phyloP scores from a whole-genome alignment of 306 rosid genomes.

The Quercus alba region DNA sequence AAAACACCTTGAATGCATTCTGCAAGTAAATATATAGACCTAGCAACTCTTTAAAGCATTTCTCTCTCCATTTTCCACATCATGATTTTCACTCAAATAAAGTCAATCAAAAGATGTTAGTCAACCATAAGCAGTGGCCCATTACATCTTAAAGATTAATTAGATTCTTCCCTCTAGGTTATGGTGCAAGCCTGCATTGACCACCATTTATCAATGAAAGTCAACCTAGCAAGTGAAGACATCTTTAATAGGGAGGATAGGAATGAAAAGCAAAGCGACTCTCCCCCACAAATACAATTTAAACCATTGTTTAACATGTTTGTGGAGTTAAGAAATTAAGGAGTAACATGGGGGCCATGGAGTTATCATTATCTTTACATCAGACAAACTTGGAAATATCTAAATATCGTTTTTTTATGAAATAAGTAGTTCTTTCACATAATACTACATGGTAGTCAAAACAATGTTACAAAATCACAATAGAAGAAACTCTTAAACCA shows the following conservation, averaged over 20 bases:
- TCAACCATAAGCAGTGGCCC: not conserved
- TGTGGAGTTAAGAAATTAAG: not conserved
- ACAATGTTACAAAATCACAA: too few relatives aligned
- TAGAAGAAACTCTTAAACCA: too few relatives aligned
- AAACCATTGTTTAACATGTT: not conserved
- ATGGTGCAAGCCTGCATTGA: not conserved
- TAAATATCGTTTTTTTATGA: too few relatives aligned
- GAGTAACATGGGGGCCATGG: slow-evolving; percentile 25
- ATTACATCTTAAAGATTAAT: not conserved
- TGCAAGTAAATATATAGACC: not conserved
- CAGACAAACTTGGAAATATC: too few relatives aligned
- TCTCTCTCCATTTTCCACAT: not conserved
- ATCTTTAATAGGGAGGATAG: not conserved
- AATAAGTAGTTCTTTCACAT: too few relatives aligned
- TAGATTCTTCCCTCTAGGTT: not conserved
- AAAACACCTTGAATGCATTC: too few relatives aligned
- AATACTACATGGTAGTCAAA: too few relatives aligned
- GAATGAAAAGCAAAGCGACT: not conserved
- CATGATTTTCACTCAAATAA: not conserved
- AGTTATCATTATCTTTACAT: too few relatives aligned
- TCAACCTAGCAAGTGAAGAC: not conserved
- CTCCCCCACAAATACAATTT: not conserved
- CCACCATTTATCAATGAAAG: not conserved
- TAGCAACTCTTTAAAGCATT: not conserved
- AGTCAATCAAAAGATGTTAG: not conserved